These are phyloP conservation scores for Leishmania mexicana DNA, from an alignment of 208 protist genomes.

Conservation along the genomic window DNA sequence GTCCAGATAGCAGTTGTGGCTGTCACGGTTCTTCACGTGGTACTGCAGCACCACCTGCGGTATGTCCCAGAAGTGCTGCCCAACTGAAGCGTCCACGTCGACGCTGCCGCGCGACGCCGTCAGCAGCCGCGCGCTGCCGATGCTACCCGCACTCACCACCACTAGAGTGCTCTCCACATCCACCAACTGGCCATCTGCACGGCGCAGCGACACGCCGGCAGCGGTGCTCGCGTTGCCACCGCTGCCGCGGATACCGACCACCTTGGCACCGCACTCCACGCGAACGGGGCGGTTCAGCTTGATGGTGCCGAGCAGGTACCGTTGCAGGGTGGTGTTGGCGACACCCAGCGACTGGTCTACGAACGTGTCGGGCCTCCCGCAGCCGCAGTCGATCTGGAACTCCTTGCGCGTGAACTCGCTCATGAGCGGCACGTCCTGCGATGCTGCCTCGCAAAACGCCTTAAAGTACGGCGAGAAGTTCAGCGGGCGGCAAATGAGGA, in stretches of 20 bases:
- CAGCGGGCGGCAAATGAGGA: slow-evolving; percentile 56
- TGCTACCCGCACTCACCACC: slow-evolving; percentile 61
- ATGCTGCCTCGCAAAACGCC: slow-evolving; percentile 72
- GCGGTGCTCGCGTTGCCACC: slow-evolving; percentile 30
- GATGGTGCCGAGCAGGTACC: slow-evolving; percentile 72
- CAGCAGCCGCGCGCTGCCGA: slow-evolving; percentile 68
- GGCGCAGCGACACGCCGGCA: slow-evolving; percentile 53
- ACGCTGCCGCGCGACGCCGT: slow-evolving; percentile 49
- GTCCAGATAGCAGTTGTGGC: slow-evolving; percentile 79
- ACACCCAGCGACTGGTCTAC: slow-evolving; percentile 52
- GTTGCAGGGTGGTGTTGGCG: slow-evolving; percentile 75
- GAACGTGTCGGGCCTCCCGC: slow-evolving; percentile 66
- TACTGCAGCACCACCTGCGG: slow-evolving; percentile 86
- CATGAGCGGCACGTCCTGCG: slow-evolving; percentile 66
- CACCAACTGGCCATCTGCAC: slow-evolving; percentile 42
- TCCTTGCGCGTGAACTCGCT: slow-evolving; percentile 74
- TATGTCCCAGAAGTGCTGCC: slow-evolving; percentile 75
- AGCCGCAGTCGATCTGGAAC: slow-evolving; percentile 48
- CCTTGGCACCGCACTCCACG: slow-evolving; percentile 60
- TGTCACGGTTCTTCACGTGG: slow-evolving; percentile 53
- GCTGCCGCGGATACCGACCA: slow-evolving; percentile 48
- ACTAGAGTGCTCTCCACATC: slow-evolving; percentile 56
- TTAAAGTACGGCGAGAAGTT: slow-evolving; percentile 78
- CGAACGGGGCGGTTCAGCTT: slow-evolving; percentile 64
- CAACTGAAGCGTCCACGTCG: slow-evolving; percentile 39